Evolutionary conservation across 805 yeast genomes (phyloP).

Genomic region (Candida montana): DNA sequence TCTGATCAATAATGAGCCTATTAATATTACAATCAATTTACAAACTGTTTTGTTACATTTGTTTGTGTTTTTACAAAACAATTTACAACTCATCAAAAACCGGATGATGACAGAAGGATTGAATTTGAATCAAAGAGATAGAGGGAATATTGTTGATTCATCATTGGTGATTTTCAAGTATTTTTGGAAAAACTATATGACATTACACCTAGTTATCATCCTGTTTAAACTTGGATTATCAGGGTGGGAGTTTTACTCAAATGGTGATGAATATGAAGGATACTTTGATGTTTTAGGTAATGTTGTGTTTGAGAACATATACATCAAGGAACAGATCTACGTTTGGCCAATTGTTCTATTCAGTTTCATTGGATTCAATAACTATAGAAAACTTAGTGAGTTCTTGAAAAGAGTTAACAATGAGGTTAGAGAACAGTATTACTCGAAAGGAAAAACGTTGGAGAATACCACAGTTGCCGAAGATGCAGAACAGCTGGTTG

Average conservation of each 20-base stretch:
- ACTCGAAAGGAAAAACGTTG: slow-evolving; percentile 51
- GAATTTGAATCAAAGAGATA: neutral
- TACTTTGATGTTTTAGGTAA: slow-evolving; percentile 13
- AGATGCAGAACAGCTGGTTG: neutral
- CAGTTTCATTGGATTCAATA: slow-evolving; percentile 1
- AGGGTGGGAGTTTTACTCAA: slow-evolving; percentile 15
- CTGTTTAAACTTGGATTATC: slow-evolving; percentile 15
- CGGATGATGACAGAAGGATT: neutral
- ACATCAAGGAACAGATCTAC: slow-evolving; percentile 4
- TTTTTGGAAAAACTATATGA: slow-evolving; percentile 2
- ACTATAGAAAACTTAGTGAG: neutral
- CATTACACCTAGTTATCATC: slow-evolving; percentile 9
- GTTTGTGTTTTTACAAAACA: slow-evolving; percentile 3
- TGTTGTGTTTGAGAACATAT: slow-evolving; percentile 5
- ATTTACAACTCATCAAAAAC: neutral
- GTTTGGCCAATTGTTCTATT: slow-evolving; percentile 21
- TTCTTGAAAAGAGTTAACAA: slow-evolving; percentile 28
- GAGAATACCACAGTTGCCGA: slow-evolving; percentile 25
- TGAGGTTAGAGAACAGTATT: slow-evolving; percentile 52
- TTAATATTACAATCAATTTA: neutral
- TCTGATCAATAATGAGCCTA: no score
- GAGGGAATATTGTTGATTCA: neutral
- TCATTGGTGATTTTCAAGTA: slow-evolving; percentile 1
- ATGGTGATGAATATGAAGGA: slow-evolving; percentile 16
- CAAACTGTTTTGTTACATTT: slow-evolving; percentile 4